Percentiles rank a stretch among this genome's conserved stretches.
Evolutionary conservation across 805 yeast species (phyloP).

Genomic region (Metschnikowia hibisci): DNA sequence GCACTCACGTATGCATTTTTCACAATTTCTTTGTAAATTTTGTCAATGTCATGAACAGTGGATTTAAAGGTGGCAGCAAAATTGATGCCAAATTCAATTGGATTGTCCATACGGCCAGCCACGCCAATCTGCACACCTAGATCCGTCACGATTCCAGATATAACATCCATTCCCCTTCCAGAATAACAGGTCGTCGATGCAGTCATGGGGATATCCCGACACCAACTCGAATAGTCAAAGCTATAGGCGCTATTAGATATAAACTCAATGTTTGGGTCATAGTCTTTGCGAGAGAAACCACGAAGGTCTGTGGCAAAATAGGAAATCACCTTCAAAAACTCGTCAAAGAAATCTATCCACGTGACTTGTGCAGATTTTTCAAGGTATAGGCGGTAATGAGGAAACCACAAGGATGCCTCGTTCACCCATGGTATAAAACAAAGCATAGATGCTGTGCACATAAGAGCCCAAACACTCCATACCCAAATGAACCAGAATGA

Average conservation of each 20-base stretch:
- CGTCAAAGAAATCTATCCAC: conserved; percentile 33
- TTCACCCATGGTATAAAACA: conserved; percentile 12
- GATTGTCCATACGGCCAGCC: conserved; percentile 38
- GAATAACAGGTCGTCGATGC: conserved; percentile 25
- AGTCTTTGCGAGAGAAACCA: conserved; percentile 10
- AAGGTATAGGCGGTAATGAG: conserved; percentile 42
- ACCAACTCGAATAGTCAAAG: conserved; percentile 47
- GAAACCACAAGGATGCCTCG: conserved; percentile 21
- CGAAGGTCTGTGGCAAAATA: conserved; percentile 43
- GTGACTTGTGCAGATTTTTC: conserved; percentile 30
- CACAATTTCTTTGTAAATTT: conserved; percentile 9
- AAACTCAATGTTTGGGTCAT: conserved; percentile 11
- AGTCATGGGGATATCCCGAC: conserved; percentile 32
- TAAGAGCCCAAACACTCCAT: conserved; percentile 12
- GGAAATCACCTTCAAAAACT: conserved; percentile 42
- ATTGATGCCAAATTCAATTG: conserved; percentile 18
- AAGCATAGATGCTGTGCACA: conserved; percentile 7
- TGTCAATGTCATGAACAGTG: conserved; percentile 11
- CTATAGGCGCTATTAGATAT: conserved; percentile 35
- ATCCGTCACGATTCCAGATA: conserved; percentile 47
- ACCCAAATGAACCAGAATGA: conserved; percentile 5
- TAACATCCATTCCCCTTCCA: conserved; percentile 45
- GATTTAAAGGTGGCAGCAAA: conserved; percentile 10
- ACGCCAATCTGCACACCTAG: conserved; percentile 45
- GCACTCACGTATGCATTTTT: background rate